A percentile compares a stretch with the other conserved stretches of the same genome.
Conservation (phyloP, 768 basidiomycete genomes). For the Saitozyma sp. region DNA sequence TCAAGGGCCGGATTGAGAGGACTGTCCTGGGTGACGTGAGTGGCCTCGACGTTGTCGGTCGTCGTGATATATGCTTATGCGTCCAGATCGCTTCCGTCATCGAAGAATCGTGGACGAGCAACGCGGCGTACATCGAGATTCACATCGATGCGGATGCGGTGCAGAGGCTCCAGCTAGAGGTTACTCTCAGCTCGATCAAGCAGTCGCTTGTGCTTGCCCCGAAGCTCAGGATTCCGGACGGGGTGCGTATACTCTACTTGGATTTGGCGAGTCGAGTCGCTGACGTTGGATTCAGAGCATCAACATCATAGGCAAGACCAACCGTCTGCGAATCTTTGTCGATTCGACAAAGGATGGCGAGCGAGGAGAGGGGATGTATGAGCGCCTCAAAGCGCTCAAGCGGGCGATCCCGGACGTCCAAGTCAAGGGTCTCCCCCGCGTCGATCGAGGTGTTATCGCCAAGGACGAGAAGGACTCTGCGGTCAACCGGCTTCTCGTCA, state of each 20-base stretch:
- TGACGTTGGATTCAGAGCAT: constrained; percentile 35
- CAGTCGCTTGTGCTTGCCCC: constrained; percentile 82
- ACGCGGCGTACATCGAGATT: constrained; percentile 88
- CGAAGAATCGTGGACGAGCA: constrained; percentile 93
- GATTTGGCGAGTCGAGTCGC: neutral
- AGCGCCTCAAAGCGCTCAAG: constrained; percentile 74
- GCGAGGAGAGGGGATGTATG: constrained; percentile 48
- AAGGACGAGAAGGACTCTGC: constrained; percentile 88
- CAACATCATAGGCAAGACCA: constrained; percentile 46
- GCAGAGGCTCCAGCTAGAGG: constrained; percentile 87
- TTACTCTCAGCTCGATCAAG: constrained; percentile 88
- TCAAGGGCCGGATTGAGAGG: constrained; percentile 93
- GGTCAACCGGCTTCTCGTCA: constrained; percentile 88
- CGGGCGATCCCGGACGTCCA: constrained; percentile 79
- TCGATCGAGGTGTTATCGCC: constrained; percentile 92
- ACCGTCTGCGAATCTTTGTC: constrained; percentile 55
- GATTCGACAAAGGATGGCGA: constrained; percentile 46
- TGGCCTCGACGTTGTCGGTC: constrained; percentile 4
- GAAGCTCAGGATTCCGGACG: constrained; percentile 89
- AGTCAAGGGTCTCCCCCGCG: constrained; percentile 88
- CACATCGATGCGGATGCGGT: constrained; percentile 87
- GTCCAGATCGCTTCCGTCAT: constrained; percentile 80
- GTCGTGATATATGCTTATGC: constrained; percentile 4
- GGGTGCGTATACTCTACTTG: constrained; percentile 56
- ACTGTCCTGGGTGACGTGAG: constrained; percentile 88